Evolutionary conservation across 345 rosid species (phyloP).

Genomic region (Hibiscus mutabilis): DNA sequence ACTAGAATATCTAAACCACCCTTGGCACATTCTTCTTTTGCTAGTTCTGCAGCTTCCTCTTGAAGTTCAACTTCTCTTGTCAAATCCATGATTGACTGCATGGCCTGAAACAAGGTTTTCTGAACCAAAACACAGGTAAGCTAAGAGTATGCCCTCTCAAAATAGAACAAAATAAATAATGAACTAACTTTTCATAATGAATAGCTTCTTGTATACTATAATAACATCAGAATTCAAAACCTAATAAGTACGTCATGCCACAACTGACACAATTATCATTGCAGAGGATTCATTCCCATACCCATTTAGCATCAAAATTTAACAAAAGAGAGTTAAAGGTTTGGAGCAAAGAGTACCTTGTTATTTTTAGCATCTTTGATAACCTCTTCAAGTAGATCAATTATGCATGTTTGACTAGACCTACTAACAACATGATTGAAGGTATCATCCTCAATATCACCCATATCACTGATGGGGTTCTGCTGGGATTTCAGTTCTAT

Average conservation of each 20-base stretch:
- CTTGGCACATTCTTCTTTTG: slow-evolving; percentile 59
- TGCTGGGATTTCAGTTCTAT: slow-evolving; percentile 13
- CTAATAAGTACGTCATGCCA: background rate
- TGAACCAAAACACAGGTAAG: slow-evolving; percentile 26
- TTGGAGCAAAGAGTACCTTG: slow-evolving; percentile 43
- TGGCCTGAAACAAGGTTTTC: slow-evolving; percentile 63
- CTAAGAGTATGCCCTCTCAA: background rate
- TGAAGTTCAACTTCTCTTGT: slow-evolving; percentile 67
- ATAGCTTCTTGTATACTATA: background rate
- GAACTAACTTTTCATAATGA: background rate
- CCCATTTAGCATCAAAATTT: background rate
- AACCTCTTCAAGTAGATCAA: slow-evolving; percentile 47
- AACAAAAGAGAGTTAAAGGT: background rate
- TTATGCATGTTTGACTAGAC: slow-evolving; percentile 35
- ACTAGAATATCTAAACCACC: slow-evolving; percentile 49
- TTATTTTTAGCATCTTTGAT: slow-evolving; percentile 71
- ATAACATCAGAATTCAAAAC: background rate
- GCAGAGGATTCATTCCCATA: background rate
- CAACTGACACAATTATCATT: background rate
- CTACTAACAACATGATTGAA: slow-evolving; percentile 24
- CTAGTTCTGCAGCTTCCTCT: slow-evolving; percentile 61
- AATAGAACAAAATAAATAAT: background rate
- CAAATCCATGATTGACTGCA: slow-evolving; percentile 65
- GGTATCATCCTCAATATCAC: slow-evolving; percentile 21
- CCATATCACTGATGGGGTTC: slow-evolving; percentile 18